Evolutionary conservation across 768 basidiomycete species (phyloP), one percentile per base, ranked within the genome.

Genomic region (Termitomyces heimii): DNA sequence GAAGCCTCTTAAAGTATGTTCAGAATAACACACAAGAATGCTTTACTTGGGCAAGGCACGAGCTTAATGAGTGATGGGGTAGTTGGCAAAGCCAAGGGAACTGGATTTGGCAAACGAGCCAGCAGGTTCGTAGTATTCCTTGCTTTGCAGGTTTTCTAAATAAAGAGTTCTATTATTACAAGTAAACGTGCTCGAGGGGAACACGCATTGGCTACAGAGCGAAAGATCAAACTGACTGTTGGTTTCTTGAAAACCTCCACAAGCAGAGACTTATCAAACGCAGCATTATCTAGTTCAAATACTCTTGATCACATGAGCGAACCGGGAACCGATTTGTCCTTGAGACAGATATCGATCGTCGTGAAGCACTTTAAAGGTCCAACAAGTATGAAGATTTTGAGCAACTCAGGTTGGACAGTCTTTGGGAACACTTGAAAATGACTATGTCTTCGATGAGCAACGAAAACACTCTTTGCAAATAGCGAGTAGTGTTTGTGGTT

Each of bases 181-280:
- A 94, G 91, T 67, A 90, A 90, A 67, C 79, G 86, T 32, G 91
- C 89, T 14, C 74, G 90, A 57, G 89, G 90, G 62, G 88, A 90
- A 66, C 79, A 90, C 55, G 90, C 89, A 1, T 61, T 83, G 35
- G 91, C 90, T n/a, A 82, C 81, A 7, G 88, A 93, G 69, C 75
- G 73, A 22, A 79, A 67, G 67, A 66, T 39, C 52, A 66, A 46
- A 44, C 58, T 31, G 65, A 65, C 63, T 62, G 73, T 73, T 18
- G 16, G 24, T 42, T 22, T 4, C 22, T 31, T 26, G 13, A 34
- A 2, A 50, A 6, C 14, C 24, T 18, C 8, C 13, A 28, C 35
- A 8, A 13, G 14, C 22, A 37, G 16, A 32, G 22, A 18, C 54
- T 53, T 39, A 51, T 39, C 12, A 16, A 37, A n/a, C 51, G 28